Conservation (phyloP, 805 yeast genomes). For the Pichia nakasei region DNA sequence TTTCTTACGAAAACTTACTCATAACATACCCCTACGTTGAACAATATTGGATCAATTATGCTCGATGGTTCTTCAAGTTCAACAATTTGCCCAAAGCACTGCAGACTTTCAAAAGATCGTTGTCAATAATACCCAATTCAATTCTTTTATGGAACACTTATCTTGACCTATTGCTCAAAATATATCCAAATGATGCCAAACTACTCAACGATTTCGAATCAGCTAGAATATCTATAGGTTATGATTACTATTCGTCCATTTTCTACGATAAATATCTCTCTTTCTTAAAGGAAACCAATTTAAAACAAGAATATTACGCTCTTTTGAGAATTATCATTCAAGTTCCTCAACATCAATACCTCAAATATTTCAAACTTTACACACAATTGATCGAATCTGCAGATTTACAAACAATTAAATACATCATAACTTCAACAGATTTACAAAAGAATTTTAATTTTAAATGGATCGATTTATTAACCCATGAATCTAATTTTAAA, state of each 20-base stretch:
- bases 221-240: constrained; percentile 43
- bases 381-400: constrained; percentile 29
- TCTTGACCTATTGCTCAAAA: constrained; percentile 30
- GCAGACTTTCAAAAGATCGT: constrained; percentile 30
- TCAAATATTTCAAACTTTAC: constrained; percentile 35
- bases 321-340: constrained; percentile 43
- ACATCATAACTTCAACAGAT: constrained; percentile 19
- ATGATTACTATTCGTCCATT: constrained; percentile 41
- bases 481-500: constrained; percentile 8
- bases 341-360: constrained; percentile 47
- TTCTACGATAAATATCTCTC: constrained; percentile 44
- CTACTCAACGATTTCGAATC: constrained; percentile 33
- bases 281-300: constrained; percentile 27
- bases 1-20: constrained; percentile 36
- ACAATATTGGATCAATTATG: constrained; percentile 52
- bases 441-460: constrained; percentile 12
- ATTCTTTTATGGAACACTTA: constrained; percentile 44
- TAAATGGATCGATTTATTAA: constrained; percentile 20
- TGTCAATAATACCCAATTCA: constrained; percentile 35
- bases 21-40: constrained; percentile 40
- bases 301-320: constrained; percentile 27
- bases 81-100: constrained; percentile 33
- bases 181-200: constrained; percentile 24
- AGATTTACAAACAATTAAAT: constrained; percentile 20
- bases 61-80: constrained; percentile 36